Conservation (phyloP, 2,329 filamentous ascomycete species). For the Ascochyta koolunga region DNA sequence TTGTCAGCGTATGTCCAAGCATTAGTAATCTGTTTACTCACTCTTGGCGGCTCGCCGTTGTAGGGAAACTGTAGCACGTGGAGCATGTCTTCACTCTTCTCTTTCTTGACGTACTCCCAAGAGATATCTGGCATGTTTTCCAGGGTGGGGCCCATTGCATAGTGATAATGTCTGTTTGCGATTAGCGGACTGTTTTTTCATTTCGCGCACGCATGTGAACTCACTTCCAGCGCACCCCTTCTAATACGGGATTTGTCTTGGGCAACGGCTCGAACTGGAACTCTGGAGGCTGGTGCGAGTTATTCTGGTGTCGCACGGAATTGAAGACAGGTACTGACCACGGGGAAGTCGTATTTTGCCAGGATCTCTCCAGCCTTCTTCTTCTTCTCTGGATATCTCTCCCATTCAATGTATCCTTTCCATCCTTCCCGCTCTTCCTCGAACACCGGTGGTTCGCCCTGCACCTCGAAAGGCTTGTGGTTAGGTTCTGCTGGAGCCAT, state of each 20-base stretch:
- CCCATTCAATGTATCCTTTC: conserved; percentile 61
- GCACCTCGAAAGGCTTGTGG: conserved; percentile 32
- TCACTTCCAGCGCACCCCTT: conserved; percentile 54
- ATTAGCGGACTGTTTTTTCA: conserved; percentile 1
- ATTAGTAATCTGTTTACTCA: conserved; percentile 11
- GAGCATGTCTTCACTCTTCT: conserved; percentile 56
- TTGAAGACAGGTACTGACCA: conserved; percentile 22
- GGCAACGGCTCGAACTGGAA: conserved; percentile 53
- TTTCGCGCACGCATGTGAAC: background rate
- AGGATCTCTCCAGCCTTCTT: conserved; percentile 63
- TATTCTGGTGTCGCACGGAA: background rate
- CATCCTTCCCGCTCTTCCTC: conserved; percentile 54
- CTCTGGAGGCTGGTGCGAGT: conserved; percentile 47
- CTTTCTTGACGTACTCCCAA: conserved; percentile 53
- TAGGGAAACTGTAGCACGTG: conserved; percentile 56
- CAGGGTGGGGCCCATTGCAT: conserved; percentile 50
- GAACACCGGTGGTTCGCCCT: conserved; percentile 45
- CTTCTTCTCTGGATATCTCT: conserved; percentile 68
- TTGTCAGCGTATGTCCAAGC: conserved; percentile 14
- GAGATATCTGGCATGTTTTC: conserved; percentile 61
- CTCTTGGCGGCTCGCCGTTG: conserved; percentile 53
- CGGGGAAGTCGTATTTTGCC: conserved; percentile 57
- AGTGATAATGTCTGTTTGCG: conserved; percentile 46
- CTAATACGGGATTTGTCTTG: conserved; percentile 52
- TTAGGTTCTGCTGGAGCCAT: conserved; percentile 45